Evolutionary conservation across 176 grass and related monocot genomes (phyloP), one percentile per base, ranked within the genome.

Genomic region (Olyra latifolia): DNA sequence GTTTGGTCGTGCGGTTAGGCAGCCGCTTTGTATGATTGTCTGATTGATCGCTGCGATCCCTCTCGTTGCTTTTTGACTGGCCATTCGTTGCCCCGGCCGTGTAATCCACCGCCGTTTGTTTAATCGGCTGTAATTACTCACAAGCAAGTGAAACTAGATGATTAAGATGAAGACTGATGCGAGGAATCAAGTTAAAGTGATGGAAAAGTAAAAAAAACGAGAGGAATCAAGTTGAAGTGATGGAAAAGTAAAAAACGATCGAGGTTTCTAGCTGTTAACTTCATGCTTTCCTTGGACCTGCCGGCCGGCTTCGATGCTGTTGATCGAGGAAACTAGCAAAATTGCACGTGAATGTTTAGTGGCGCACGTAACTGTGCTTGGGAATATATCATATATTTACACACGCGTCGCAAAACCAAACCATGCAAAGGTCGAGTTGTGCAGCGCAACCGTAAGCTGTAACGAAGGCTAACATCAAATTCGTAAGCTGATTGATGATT

Each of bases 11-110:
- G 29, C 60, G 15, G 81, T 89, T 84, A 80, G 81, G 70, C 81
- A 73, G 61, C 44, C 58, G 76, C 70, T 75, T 84, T 84, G 70
- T 75, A 75, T 80, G 81, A 35, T 35, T 35, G 32, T 35, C 32
- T 35, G 32, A 84, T 84, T 75, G 62, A 78, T 50, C n/a, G 52
- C 71, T 23, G 8, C 22, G 29, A 38, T 57, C 6, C 38, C 58
- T 11, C n/a, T n/a, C 39, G 44, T 3, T 29, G 17, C 46, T 84
- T 88, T 75, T 84, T 84, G 81, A 84, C 87, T 38, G 69, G 53
- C 87, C 69, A 88, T 62, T 84, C 61, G 15, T 73, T 11, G 20
- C 44, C 14, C 43, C 13, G 41, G 60, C 23, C 68, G 75, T 88
- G 81, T 74, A 44, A 80, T 69, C 61, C 17, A 8, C 19, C 19